Evolutionary conservation across 2,329 filamentous ascomycete species (phyloP).

Genomic region (Amauroascus niger): DNA sequence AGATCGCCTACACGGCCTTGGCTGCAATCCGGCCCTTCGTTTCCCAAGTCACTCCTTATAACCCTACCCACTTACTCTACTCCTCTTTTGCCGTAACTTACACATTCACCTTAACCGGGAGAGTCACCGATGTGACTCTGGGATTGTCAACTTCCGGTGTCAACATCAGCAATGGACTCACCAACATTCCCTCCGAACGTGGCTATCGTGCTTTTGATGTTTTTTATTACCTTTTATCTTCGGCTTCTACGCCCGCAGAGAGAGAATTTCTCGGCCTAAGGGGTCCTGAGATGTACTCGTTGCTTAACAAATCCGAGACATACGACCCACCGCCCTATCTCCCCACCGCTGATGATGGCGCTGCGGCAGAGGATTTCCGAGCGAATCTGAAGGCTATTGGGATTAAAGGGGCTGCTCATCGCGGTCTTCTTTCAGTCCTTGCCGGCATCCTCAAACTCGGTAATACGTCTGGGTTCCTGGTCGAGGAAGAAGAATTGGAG

Average conservation of each 20-base stretch:
- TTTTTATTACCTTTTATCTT: slow-evolving; percentile 91
- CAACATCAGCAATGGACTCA: slow-evolving; percentile 67
- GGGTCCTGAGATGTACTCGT: slow-evolving; percentile 61
- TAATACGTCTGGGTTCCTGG: slow-evolving; percentile 72
- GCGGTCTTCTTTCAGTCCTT: slow-evolving; percentile 74
- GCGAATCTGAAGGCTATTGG: slow-evolving; percentile 80
- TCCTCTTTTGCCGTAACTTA: slow-evolving; percentile 71
- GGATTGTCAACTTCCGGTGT: slow-evolving; percentile 80
- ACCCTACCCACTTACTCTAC: slow-evolving; percentile 73
- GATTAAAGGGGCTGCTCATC: slow-evolving; percentile 75
- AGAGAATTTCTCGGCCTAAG: slow-evolving; percentile 78
- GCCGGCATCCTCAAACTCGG: slow-evolving; percentile 84
- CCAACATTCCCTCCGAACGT: slow-evolving; percentile 66
- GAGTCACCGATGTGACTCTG: slow-evolving; percentile 63
- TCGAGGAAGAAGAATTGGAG: slow-evolving; percentile 77
- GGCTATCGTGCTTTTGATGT: slow-evolving; percentile 93
- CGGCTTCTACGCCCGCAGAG: slow-evolving; percentile 80
- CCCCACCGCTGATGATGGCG: slow-evolving; percentile 83
- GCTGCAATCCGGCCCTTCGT: slow-evolving; percentile 78
- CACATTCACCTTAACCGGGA: slow-evolving; percentile 70
- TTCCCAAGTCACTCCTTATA: slow-evolving; percentile 75
- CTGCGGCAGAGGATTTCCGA: slow-evolving; percentile 87
- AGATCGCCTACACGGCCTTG: slow-evolving; percentile 65
- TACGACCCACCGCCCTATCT: slow-evolving; percentile 81
- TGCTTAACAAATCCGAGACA: slow-evolving; percentile 74